Base-by-base conservation (phyloP, 2,329 filamentous ascomycete genomes). In the Zopfia rhizophila region DNA sequence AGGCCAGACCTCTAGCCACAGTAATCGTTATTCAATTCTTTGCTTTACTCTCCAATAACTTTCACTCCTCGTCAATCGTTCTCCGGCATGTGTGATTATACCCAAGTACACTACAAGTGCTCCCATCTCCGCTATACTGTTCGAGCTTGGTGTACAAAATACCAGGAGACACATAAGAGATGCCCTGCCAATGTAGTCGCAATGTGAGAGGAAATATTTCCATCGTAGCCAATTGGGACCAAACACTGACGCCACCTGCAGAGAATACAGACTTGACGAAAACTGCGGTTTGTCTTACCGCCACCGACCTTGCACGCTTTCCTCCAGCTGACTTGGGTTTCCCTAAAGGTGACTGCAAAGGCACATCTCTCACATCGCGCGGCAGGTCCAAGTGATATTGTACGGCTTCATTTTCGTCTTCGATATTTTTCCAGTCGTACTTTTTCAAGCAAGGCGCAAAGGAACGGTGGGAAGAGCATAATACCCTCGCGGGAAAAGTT, bases 101-200 rank as follows among this genome's bases (percentile, higher is more conserved):
- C 77, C 16, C 78, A 83, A 66, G 81, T 84, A 42, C 78, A 82
- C 49, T 84, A 81, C 61, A 72, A 75, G 28, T 84, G 81, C 66
- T 75, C 74, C 37, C 81, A 84, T 65, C 68, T 80, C 46, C 75
- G 81, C 23, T 83, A 78, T 56, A 79, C 78, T 7, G 81, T 83
- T 32, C 74, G 78, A 53, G 78, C 78, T 13, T 83, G 81, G 81
- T 83, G 81, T 71, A 70, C 72, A 44, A 77, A 73, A 59, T 78
- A 79, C 45, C 75, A 78, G 66, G 75, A 78, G 55, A 81, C 80
- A 22, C 81, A 83, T 54, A 78, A 76, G 51, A 71, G 81, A 49
- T 84, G 81, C 65, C 77, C 77, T 16, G 75, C 79, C 12, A 81
- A 82, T 51, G 75, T 84, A 21, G 79, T 81, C 38, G 79, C 77